Evolutionary conservation across 345 rosid species (phyloP), one percentile per base, ranked within the genome.

Genomic region (Eutrema yunnanense): DNA sequence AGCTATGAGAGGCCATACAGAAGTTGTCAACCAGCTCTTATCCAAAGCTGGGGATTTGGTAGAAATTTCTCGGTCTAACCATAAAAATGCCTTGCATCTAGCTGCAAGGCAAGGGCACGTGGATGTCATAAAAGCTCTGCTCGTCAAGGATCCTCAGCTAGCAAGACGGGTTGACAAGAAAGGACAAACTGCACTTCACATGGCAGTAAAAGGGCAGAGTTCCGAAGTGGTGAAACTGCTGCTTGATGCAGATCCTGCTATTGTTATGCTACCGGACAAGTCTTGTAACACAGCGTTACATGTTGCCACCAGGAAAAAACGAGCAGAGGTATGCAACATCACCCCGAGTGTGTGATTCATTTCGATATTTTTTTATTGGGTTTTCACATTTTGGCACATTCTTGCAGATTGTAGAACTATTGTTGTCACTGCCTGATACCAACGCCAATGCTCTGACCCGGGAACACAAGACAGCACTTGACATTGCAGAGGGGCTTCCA

Each of bases 141-240:
- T 95, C 1, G 66, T 53, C 62, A 88, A 87, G 79, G 99, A 95
- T 83, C 76, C 93, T 11, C 99, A 90, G 49, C 70, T 95, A 76
- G 99, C 98, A 3, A 84, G 97, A 44, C 84, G 98, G 82, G 78
- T 88, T 30, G 99, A 95, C 79, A 92, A 82, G 85, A 95, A 90
- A 81, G 96, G 99, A 59, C 97, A 95, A 81, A 95, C 97, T 33
- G 93, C 96, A 22, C 79, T 92, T 79, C 99, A 95, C 76, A 86
- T 90, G 99, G 98, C 99, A 67, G 96, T 95, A 13, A 95, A 86
- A 83, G 98, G 98, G 13, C 95, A 88, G 78, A 95, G 79, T 77
- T 81, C 88, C 19, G 94, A 90, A 71, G 99, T 95, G 62, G 99
- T 95, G 65, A 88, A 81, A 78, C 83, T 88, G 60, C 96, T 95